Evolutionary conservation across 352 stramenopile species (phyloP), one percentile per base, ranked within the genome.

Genomic region (Pythium sukuiense): DNA sequence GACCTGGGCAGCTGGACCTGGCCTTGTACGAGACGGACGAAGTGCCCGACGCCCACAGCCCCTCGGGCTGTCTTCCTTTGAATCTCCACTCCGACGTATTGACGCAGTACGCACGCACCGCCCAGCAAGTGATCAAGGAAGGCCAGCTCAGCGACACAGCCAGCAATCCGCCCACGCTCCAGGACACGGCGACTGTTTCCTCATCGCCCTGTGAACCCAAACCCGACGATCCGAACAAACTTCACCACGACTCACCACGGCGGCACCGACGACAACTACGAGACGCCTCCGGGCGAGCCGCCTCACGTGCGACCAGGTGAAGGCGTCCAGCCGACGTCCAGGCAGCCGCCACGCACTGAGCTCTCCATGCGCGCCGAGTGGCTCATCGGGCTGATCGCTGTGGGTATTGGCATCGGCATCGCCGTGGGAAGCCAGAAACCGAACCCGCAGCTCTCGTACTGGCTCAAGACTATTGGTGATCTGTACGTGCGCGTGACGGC

Each of bases 21-120:
- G 80, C 83, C 57, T 65, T 87, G 6, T 88, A 89, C 67, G 79
- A 89, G 50, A 79, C 65, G 20, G 79, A 91, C 29, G 74, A 87
- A 9, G 56, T 70, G 2, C 41, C 66, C 1, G 74, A 73, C 41
- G 52, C 37, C 5, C 20, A 24, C 20, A 24, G 20, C 20, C 20
- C 20, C 39, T 48, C 12, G 46, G 30, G 26, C 37, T 69, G n/a
- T 71, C 68, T 74, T 2, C 58, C 57, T n/a, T 72, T 65, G 29
- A 68, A 72, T 24, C 58, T 69, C 14, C 24, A 63, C 29, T 30
- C n/a, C 14, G 56, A 69, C 6, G 57, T 52, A 3, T 0, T 49
- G 16, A 27, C 37, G 26, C 37, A 58, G 9, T 69, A 55, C 45
- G 46, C 43, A 16, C 33, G 50, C 9, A 20, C 45, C 45, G 59